A percentile compares a stretch with the other conserved stretches of the same genome.
These are phyloP conservation scores for Podospora fimiseda DNA, from an alignment of 495 filamentous ascomycete genomes.

Conservation along the genomic window DNA sequence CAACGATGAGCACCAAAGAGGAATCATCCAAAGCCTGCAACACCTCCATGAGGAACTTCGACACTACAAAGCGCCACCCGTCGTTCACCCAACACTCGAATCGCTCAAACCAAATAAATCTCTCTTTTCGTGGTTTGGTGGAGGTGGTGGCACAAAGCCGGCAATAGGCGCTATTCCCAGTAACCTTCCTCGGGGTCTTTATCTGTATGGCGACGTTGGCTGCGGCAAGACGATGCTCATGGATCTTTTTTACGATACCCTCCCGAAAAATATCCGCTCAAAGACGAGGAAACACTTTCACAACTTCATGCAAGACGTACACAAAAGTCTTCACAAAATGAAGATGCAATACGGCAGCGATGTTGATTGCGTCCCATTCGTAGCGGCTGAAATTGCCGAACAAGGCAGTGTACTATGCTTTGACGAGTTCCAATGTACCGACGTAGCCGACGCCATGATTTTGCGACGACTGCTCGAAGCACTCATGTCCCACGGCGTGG, in stretches of 20 bases:
- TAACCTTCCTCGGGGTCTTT: conserved; percentile 78
- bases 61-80: conserved; percentile 62
- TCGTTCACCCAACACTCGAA: conserved; percentile 71
- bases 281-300: conserved; percentile 99
- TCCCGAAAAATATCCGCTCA: conserved; percentile 69
- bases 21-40: conserved; percentile 81
- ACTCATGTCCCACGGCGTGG: conserved; percentile 93
- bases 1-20: conserved; percentile 88
- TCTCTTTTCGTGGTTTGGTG: conserved; percentile 64
- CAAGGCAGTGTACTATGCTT: conserved; percentile 85
- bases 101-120: conserved; percentile 61
- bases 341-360: conserved; percentile 87
- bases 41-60: conserved; percentile 79
- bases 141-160: conserved; percentile 31
- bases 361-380: conserved; percentile 84
- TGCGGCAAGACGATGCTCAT: conserved; percentile 99
- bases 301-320: conserved; percentile 99
- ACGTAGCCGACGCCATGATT: conserved; percentile 99
- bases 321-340: conserved; percentile 81
- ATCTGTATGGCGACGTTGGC: conserved; percentile 95
- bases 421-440: conserved; percentile 98
- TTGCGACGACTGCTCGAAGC: conserved; percentile 78
- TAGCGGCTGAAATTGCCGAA: conserved; percentile 87
- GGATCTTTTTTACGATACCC: conserved; percentile 95
- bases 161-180: conserved; percentile 52